phyloP scores from a whole-genome alignment of 345 rosid species.

The Eutrema yunnanense region DNA sequence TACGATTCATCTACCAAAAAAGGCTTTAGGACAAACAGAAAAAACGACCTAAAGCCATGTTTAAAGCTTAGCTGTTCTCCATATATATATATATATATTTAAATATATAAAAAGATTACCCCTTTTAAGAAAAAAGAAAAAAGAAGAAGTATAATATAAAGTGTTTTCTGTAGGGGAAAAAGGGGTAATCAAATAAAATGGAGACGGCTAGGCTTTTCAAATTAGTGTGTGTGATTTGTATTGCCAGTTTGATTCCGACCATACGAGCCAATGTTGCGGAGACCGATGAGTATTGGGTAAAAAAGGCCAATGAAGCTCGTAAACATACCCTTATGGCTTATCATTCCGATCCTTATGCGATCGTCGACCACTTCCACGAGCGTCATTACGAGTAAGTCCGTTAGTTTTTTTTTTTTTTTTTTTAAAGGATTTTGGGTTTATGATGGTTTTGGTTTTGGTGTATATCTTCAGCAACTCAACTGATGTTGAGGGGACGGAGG shows the following conservation, averaged over 20 bases:
- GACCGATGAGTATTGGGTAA: conserved; percentile 57
- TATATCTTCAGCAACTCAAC: conserved; percentile 25
- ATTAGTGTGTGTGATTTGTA: conserved; percentile 29
- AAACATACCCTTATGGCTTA: conserved; percentile 31
- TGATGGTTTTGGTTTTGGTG: conserved; percentile 6
- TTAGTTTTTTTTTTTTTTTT: not conserved
- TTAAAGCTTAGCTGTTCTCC: conserved; percentile 28
- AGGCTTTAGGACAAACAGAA: conserved; percentile 24
- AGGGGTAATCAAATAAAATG: conserved; percentile 27
- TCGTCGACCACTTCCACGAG: conserved; percentile 41
- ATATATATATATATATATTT: not conserved
- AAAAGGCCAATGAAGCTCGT: conserved; percentile 32
- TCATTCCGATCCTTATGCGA: conserved; percentile 38
- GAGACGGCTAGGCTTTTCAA: conserved; percentile 27
- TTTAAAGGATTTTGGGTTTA: not conserved
- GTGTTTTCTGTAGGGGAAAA: not conserved
- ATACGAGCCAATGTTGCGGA: conserved; percentile 34
- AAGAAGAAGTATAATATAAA: not conserved
- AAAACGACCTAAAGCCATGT: conserved; percentile 20
- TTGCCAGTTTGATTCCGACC: conserved; percentile 29
- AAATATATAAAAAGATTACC: conserved; percentile 14
- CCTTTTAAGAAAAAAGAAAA: not conserved
- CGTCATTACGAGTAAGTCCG: conserved; percentile 25
- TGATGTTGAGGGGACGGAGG: conserved; percentile 8
- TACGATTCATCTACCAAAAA: conserved; percentile 20